phyloP scores from a whole-genome alignment of 257 asterid species.

The Solanum appendiculatum region DNA sequence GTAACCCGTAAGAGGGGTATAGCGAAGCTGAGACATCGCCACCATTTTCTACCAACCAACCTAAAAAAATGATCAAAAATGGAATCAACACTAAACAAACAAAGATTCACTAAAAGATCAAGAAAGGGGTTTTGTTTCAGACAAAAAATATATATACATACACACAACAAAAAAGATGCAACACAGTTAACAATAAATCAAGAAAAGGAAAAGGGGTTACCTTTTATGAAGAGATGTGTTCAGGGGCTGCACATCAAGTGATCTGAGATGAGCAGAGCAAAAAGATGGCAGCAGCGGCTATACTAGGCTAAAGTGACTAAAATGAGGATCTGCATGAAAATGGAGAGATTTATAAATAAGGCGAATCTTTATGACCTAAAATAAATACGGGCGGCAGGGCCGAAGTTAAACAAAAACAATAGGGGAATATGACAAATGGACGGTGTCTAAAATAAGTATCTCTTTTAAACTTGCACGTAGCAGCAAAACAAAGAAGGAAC shows the following conservation, averaged over 20 bases:
- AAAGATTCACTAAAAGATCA: background rate
- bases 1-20: constrained; percentile 5
- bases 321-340: background rate
- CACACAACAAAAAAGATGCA: background rate
- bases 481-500: background rate
- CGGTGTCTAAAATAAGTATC: background rate
- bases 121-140: background rate
- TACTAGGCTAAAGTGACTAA: background rate
- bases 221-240: background rate
- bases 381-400: background rate
- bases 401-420: background rate
- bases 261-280: background rate
- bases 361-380: background rate
- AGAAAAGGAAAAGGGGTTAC: background rate
- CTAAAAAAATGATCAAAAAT: background rate
- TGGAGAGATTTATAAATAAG: background rate
- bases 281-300: background rate
- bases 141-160: background rate
- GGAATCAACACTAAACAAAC: background rate
- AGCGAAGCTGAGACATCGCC: constrained; percentile 27
- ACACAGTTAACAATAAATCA: background rate
- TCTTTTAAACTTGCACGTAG: background rate
- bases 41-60: constrained; percentile 10
- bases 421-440: background rate
- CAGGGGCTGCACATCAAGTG: background rate